These are phyloP conservation scores for Bodo saltans DNA, from an alignment of 78 protist genomes.

Conservation along the genomic window DNA sequence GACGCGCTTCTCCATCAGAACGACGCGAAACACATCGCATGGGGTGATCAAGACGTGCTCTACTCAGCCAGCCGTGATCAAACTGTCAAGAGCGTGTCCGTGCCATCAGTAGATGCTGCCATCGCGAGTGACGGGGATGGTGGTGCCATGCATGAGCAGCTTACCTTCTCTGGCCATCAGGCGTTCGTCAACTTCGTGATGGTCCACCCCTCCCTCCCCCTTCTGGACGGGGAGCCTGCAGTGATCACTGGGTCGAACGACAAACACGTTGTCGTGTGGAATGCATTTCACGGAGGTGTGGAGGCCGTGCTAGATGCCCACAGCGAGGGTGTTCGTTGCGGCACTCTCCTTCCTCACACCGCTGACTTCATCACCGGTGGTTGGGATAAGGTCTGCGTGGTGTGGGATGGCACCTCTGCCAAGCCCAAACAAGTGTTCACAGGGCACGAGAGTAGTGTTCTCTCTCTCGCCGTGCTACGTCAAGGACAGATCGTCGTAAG, in stretches of 20 bases:
- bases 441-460: neutral
- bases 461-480: neutral
- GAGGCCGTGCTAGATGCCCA: neutral
- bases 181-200: too few species aligned
- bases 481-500: neutral
- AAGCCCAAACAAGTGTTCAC: neutral
- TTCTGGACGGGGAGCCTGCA: neutral
- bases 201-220: neutral
- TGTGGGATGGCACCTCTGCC: conserved; percentile 2
- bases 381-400: conserved; percentile 2
- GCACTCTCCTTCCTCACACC: neutral
- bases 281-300: neutral
- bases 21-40: too few species aligned
- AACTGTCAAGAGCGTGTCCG: too few species aligned
- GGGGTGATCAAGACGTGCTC: too few species aligned
- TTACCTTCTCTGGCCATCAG: too few species aligned
- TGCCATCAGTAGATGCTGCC: too few species aligned
- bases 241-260: neutral
- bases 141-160: too few species aligned
- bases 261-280: neutral
- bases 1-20: too few species aligned
- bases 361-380: neutral
- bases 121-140: too few species aligned
- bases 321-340: neutral
- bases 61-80: too few species aligned